A percentile compares a stretch with the other conserved stretches of the same genome.
Evolutionary conservation across 139 green algal genomes (phyloP).

Genomic region (Micractinium sp.): DNA sequence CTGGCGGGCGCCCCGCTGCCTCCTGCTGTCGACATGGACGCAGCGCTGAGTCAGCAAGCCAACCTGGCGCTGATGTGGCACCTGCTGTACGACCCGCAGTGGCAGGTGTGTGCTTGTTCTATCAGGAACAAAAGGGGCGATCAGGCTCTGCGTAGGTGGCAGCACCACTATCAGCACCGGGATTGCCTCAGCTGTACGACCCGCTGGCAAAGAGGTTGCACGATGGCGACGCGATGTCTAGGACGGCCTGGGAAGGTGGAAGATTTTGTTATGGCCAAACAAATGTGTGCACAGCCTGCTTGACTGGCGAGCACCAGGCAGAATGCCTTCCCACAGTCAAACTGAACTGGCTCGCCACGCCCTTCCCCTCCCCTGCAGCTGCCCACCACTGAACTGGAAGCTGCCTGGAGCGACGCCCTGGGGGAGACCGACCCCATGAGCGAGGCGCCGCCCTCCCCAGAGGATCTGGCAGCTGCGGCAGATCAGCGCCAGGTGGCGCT

Average conservation of each 20-base stretch:
- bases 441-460: background rate
- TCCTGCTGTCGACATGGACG: constrained; percentile 17
- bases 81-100: constrained; percentile 73
- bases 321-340: background rate
- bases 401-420: constrained; percentile 57
- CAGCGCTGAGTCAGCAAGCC: background rate
- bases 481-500: constrained; percentile 29
- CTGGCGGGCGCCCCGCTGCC: background rate
- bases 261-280: no score
- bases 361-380: constrained; percentile 41
- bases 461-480: constrained; percentile 8
- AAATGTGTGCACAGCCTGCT: no score
- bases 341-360: background rate
- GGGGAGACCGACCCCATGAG: constrained; percentile 35
- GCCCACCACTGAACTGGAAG: constrained; percentile 61
- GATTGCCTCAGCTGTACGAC: no score
- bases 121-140: background rate
- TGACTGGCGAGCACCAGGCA: background rate
- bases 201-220: no score
- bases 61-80: constrained; percentile 76
- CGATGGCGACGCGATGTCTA: no score
- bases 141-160: background rate
- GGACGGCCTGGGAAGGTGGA: no score
- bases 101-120: constrained; percentile 10
- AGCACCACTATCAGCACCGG: no score